Percentiles rank a stretch among this genome's conserved stretches.
Evolutionary conservation across 1,284 basidiomycete species (phyloP).

Genomic region (Rhodotorula sp.): DNA sequence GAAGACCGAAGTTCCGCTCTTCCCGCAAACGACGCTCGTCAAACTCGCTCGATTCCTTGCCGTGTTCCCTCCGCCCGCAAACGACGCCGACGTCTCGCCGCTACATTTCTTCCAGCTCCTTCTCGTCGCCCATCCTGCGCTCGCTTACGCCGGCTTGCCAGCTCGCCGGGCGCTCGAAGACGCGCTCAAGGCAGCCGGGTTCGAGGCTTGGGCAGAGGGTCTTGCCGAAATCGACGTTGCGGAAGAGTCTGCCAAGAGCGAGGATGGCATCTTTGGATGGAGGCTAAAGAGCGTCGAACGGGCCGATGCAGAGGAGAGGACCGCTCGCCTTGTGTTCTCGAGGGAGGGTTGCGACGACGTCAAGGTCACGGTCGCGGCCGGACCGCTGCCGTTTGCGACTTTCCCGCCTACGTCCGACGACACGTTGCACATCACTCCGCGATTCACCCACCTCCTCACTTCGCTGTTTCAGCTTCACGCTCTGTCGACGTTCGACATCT

Average conservation of each 20-base stretch:
- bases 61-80: slow-evolving; percentile 25
- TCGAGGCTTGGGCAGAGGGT: slow-evolving; percentile 20
- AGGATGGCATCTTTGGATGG: slow-evolving; percentile 29
- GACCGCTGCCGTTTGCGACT: slow-evolving; percentile 15
- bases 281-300: not conserved
- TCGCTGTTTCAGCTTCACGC: slow-evolving; percentile 49
- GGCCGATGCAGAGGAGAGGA: not conserved
- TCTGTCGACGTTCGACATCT: slow-evolving; percentile 40
- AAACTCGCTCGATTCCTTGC: slow-evolving; percentile 33
- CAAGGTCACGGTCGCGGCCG: slow-evolving; percentile 13
- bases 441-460: slow-evolving; percentile 47
- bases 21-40: slow-evolving; percentile 35
- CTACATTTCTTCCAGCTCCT: slow-evolving; percentile 20
- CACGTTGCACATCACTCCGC: slow-evolving; percentile 43
- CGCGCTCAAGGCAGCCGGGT: slow-evolving; percentile 3
- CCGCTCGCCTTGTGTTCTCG: slow-evolving; percentile 15
- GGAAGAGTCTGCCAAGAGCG: not conserved
- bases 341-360: slow-evolving; percentile 7
- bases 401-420: slow-evolving; percentile 12
- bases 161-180: slow-evolving; percentile 23
- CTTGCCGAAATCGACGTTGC: slow-evolving; percentile 13
- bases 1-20: slow-evolving; percentile 27
- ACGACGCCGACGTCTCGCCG: slow-evolving; percentile 2
- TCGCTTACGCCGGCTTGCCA: slow-evolving; percentile 12
- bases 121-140: slow-evolving; percentile 23